A percentile compares a stretch with the other conserved stretches of the same genome.
These are phyloP conservation scores for Xylariaceae sp. DNA, from an alignment of 2,329 filamentous ascomycete genomes.

Conservation along the genomic window DNA sequence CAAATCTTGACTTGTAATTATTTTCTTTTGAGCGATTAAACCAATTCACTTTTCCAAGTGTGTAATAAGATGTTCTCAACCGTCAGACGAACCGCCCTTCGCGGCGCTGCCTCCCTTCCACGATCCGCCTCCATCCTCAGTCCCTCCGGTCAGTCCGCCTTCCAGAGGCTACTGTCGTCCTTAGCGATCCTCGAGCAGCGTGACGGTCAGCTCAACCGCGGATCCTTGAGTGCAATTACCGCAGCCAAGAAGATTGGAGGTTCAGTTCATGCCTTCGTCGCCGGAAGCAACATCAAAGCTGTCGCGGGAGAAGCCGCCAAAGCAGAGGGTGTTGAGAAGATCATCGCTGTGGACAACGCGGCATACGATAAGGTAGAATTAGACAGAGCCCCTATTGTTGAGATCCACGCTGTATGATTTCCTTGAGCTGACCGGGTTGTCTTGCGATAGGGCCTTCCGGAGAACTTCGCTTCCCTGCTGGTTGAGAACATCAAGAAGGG, in stretches of 20 bases:
- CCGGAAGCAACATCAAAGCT: slow-evolving; percentile 68
- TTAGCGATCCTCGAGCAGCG: slow-evolving; percentile 89
- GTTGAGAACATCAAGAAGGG: slow-evolving; percentile 97
- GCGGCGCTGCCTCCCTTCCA: slow-evolving; percentile 23
- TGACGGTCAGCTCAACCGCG: slow-evolving; percentile 77
- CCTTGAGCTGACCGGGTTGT: background rate
- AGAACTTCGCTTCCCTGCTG: slow-evolving; percentile 89
- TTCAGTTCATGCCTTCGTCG: slow-evolving; percentile 78
- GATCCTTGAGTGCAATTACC: slow-evolving; percentile 78
- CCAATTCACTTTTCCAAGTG: background rate
- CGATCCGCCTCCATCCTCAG: slow-evolving; percentile 28
- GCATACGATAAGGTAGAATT: slow-evolving; percentile 78
- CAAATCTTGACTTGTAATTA: background rate
- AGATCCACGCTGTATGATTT: background rate
- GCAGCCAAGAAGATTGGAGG: slow-evolving; percentile 85
- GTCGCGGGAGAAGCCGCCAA: slow-evolving; percentile 82
- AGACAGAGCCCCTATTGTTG: background rate
- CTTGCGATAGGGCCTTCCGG: slow-evolving; percentile 67
- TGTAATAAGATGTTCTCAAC: slow-evolving; percentile 28
- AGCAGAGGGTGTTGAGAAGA: slow-evolving; percentile 84
- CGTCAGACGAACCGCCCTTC: slow-evolving; percentile 27
- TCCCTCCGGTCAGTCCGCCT: slow-evolving; percentile 44
- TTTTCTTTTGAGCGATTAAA: background rate
- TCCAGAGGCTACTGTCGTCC: slow-evolving; percentile 72
- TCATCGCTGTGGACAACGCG: slow-evolving; percentile 80